Percentiles rank a stretch among this genome's conserved stretches.
Evolutionary conservation across 2,329 filamentous ascomycete species (phyloP).

Genomic region (Cercospora berteroae): DNA sequence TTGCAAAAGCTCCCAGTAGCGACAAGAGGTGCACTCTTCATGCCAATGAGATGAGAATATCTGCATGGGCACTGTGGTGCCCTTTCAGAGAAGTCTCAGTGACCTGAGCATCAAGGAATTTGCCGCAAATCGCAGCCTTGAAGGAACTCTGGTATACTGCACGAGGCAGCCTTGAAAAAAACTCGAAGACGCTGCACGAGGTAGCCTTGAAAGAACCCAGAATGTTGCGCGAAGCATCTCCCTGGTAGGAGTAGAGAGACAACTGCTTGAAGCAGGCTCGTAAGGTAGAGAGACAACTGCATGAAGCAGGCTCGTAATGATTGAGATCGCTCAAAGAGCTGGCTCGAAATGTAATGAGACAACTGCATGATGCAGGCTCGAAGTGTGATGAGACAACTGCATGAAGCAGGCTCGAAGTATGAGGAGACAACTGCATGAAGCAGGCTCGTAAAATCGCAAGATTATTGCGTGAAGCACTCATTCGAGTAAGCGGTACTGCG

Average conservation of each 20-base stretch:
- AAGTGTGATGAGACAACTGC: not conserved
- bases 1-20: not conserved
- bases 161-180: not conserved
- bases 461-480: too few species aligned
- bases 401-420: not conserved
- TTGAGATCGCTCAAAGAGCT: not conserved
- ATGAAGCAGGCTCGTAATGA: not conserved
- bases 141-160: not conserved
- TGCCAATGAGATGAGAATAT: too few species aligned
- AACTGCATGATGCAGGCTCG: not conserved
- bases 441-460: not conserved
- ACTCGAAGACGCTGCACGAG: too few species aligned
- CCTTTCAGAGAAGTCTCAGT: not conserved
- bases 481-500: not conserved
- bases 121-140: not conserved
- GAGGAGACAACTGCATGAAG: not conserved
- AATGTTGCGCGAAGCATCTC: not conserved
- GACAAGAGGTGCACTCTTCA: too few species aligned
- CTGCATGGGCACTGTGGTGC: too few species aligned
- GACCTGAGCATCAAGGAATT: not conserved
- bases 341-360: not conserved
- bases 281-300: not conserved
- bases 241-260: not conserved
- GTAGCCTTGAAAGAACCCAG: not conserved
- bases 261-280: not conserved